phyloP scores from a whole-genome alignment of 805 yeast genomes.

The Candida dajiaensis region DNA sequence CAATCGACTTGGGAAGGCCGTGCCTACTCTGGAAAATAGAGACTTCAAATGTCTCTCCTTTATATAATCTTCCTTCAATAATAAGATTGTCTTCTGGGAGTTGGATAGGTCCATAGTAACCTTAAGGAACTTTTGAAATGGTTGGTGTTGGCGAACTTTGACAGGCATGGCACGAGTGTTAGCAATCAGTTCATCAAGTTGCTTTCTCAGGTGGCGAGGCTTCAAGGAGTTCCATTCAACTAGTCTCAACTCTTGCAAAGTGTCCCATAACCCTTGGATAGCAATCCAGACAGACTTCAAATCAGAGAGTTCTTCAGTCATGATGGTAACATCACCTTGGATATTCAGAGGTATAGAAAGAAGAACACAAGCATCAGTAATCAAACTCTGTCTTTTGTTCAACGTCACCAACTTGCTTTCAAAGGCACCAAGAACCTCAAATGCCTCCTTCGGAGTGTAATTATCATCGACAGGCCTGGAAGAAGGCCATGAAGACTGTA shows the following conservation, averaged over 20 bases:
- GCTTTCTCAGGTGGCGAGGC: slow-evolving; percentile 37
- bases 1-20: slow-evolving; percentile 1
- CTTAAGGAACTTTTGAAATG: slow-evolving; percentile 54
- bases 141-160: slow-evolving; percentile 58
- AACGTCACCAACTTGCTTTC: slow-evolving; percentile 25
- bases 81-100: slow-evolving; percentile 28
- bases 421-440: slow-evolving; percentile 26
- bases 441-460: slow-evolving; percentile 38
- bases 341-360: slow-evolving; percentile 29
- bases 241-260: slow-evolving; percentile 36
- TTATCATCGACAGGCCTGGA: slow-evolving; percentile 41
- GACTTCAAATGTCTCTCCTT: slow-evolving; percentile 63
- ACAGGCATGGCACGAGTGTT: slow-evolving; percentile 48
- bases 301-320: slow-evolving; percentile 47
- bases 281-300: slow-evolving; percentile 60
- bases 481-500: slow-evolving; percentile 41
- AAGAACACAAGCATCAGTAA: slow-evolving; percentile 27
- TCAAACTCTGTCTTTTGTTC: slow-evolving; percentile 8
- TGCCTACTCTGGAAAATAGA: slow-evolving; percentile 33
- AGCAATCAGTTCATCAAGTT: slow-evolving; percentile 45
- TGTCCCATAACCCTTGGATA: slow-evolving; percentile 44
- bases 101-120: slow-evolving; percentile 30
- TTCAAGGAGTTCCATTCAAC: slow-evolving; percentile 45
- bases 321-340: slow-evolving; percentile 24
- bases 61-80: slow-evolving; percentile 50